phyloP scores from a whole-genome alignment of 345 rosid genomes.

The Geranium rotundifolium region DNA sequence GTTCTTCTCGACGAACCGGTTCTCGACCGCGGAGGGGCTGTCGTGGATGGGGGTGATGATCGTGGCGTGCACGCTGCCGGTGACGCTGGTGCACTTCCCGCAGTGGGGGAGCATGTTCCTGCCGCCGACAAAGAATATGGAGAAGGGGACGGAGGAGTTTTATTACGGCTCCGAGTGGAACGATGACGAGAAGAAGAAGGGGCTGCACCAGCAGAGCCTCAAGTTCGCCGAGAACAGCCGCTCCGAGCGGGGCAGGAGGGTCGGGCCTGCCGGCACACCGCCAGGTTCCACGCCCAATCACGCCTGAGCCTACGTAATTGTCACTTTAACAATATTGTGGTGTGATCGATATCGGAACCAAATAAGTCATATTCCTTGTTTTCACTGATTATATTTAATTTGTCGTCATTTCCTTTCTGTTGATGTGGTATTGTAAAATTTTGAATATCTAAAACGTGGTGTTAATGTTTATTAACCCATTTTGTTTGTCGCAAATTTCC shows the following conservation, averaged over 20 bases:
- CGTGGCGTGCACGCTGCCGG: conserved; percentile 49
- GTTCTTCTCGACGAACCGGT: conserved; percentile 33
- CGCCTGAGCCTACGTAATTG: too few relatives aligned
- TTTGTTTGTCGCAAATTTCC: too few relatives aligned
- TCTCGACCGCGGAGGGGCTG: conserved; percentile 48
- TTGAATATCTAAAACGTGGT: too few relatives aligned
- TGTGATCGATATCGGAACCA: too few relatives aligned
- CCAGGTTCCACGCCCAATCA: conserved; percentile 26
- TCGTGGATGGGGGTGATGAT: conserved; percentile 66
- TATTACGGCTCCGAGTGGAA: conserved; percentile 56
- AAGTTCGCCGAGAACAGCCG: conserved; percentile 65
- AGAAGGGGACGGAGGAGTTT: conserved; percentile 38
- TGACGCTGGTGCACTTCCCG: conserved; percentile 55
- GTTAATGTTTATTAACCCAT: too few relatives aligned
- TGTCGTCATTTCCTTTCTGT: too few relatives aligned
- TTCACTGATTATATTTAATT: too few relatives aligned
- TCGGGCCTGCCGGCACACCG: conserved; percentile 36
- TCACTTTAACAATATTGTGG: too few relatives aligned
- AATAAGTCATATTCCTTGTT: too few relatives aligned
- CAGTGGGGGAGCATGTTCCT: conserved; percentile 78
- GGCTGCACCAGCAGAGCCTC: conserved; percentile 50
- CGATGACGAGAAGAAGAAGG: conserved; percentile 51
- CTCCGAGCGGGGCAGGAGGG: conserved; percentile 53
- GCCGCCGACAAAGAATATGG: conserved; percentile 33
- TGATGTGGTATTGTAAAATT: too few relatives aligned